These are phyloP conservation scores for Andrographis paniculata DNA, from an alignment of 305 asterid species.

Conservation along the genomic window DNA sequence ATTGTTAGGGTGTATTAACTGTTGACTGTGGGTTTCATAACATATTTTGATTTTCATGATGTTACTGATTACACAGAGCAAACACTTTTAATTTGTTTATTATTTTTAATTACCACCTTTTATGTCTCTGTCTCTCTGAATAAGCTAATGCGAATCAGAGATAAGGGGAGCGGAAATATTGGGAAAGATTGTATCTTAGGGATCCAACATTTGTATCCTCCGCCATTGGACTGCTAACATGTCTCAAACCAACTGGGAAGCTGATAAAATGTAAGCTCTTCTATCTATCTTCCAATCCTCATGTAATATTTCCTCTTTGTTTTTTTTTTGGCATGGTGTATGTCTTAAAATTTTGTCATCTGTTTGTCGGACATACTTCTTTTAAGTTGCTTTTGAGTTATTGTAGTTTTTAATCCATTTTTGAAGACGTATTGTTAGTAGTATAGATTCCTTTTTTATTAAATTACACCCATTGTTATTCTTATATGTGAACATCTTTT, in stretches of 20 bases:
- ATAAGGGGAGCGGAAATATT: constrained; percentile 13
- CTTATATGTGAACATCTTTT: constrained; percentile 12
- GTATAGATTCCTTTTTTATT: too few species aligned
- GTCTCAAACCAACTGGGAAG: constrained; percentile 99
- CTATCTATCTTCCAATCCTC: constrained; percentile 1
- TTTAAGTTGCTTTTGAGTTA: too few species aligned
- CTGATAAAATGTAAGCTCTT: constrained; percentile 79
- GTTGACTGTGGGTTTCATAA: constrained; percentile 17
- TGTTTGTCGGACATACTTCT: too few species aligned
- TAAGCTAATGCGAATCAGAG: constrained; percentile 17
- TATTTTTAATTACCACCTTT: background rate
- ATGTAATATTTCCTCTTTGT: background rate
- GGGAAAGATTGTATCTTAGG: constrained; percentile 14
- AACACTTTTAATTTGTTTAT: too few species aligned
- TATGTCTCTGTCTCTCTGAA: constrained; percentile 1
- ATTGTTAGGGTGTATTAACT: background rate
- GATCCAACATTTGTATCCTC: constrained; percentile 28
- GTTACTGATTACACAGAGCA: background rate
- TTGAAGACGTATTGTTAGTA: too few species aligned
- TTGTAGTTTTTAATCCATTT: too few species aligned
- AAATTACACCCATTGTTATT: too few species aligned
- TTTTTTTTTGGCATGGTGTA: background rate
- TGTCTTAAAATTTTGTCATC: constrained; percentile 3
- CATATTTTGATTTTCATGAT: background rate
- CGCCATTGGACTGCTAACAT: constrained; percentile 29